Evolutionary conservation across 208 protist species (phyloP), one percentile per base, ranked within the genome.

Genomic region (Ichthyophonus hoferi): DNA sequence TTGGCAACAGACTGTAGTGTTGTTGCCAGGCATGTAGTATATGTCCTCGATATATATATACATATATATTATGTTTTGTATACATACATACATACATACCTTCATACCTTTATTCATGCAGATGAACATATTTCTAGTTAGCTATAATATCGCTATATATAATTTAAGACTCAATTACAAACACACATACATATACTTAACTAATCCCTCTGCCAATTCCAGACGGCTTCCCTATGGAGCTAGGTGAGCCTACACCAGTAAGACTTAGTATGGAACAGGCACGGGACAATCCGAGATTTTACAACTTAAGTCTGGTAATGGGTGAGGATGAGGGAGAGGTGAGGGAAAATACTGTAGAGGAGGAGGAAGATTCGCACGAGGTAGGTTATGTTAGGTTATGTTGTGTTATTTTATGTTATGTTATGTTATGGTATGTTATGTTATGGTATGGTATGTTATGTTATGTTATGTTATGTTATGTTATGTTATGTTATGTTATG

Each of bases 1-100:
- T n/a, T 37, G 78, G 78, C 24, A 85, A 58, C 81, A 85, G 38
- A 85, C 81, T 14, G 81, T 85, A 34, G 81, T 85, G 12, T n/a
- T 85, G 35, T 34, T 85, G 40, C n/a, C n/a, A 43, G 81, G 81
- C 12, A 14, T 38, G 17, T 85, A 34, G 77, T 39, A 81, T 17
- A 81, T 39, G 33, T 7, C 24, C 77, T 81, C 35, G 77, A 38
- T 39, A 81, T 39, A 35, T 81, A 39, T 81, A 39, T 31, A 81
- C 77, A 81, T 31, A 81, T 3, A 81, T 3, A n/a, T 14, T 31
- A 24, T 31, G 43, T 31, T 3, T 31, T 3, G 24, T 3, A 67
- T 3, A 67, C 12, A 81, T 81, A 39, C 77, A 81, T 38, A 81
- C 77, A 81, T 31, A 81, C 77, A 81, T 38, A 39, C 77, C 2